Conservation (phyloP, 2,329 filamentous ascomycete genomes). For the Arthrobotrys sphaeroides region DNA sequence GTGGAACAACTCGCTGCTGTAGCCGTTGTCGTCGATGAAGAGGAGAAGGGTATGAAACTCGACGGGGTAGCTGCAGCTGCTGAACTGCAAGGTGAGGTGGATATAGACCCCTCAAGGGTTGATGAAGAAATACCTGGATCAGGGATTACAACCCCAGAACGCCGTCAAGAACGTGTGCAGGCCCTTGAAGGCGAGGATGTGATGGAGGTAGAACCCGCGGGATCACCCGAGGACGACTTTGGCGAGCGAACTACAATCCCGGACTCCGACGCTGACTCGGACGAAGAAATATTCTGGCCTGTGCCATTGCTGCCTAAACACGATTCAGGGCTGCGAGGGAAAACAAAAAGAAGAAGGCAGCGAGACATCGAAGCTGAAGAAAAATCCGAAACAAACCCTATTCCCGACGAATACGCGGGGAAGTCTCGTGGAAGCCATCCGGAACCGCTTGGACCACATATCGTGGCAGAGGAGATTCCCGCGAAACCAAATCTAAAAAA, state of each 20-base stretch:
- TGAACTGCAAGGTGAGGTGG: background rate
- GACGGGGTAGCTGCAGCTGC: background rate
- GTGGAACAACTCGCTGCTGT: no score
- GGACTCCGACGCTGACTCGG: slow-evolving; percentile 49
- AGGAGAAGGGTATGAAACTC: background rate
- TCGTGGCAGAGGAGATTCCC: background rate
- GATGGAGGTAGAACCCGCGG: slow-evolving; percentile 10
- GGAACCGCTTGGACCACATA: background rate
- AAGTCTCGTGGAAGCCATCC: background rate
- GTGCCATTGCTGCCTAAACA: slow-evolving; percentile 31
- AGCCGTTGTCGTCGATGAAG: background rate
- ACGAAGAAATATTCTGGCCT: slow-evolving; percentile 51
- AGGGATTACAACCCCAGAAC: background rate
- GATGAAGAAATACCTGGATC: background rate
- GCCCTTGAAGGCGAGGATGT: background rate
- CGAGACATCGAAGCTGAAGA: background rate
- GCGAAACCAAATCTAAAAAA: background rate
- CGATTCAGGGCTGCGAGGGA: slow-evolving; percentile 16
- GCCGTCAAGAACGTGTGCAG: background rate
- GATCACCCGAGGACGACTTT: background rate
- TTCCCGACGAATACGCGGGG: background rate
- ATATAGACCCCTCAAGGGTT: background rate
- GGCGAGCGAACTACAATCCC: slow-evolving; percentile 6
- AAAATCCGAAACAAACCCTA: background rate
- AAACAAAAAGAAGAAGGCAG: slow-evolving; percentile 14